Evolutionary conservation across 2,329 filamentous ascomycete genomes (phyloP), one percentile per base, ranked within the genome.

Genomic region (Phialemoniopsis sp.): DNA sequence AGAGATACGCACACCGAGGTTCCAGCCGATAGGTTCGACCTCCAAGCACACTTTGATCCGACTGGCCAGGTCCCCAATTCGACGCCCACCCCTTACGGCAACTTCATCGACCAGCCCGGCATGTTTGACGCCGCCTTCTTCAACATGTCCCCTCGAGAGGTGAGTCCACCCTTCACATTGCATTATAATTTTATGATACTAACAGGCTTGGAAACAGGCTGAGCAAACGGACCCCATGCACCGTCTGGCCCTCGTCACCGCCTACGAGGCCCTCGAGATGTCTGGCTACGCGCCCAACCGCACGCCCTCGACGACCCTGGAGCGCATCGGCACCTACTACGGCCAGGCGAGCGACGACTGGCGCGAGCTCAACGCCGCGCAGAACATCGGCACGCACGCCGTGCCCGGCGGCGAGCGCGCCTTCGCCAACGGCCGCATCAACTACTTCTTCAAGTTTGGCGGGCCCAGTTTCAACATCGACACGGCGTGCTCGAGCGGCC

Each of bases 121-220:
- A 66, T 83, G 10, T 90, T 91, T 48, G 87, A 91, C 52, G 77
- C 84, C 2, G 70, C 77, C 1, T 89, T 91, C 67, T 91, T 91
- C 72, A 87, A 87, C 58, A 89, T 91, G 73, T 89, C 85, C 29
- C 85, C 87, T 2, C 76, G 82, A 44, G 87, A 91, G 60, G 86
- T 86, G 10, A 26, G 6, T 10, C n/a, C n/a, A n/a, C n/a, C n/a
- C n/a, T n/a, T n/a, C n/a, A n/a, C n/a, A n/a, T n/a, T n/a, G n/a
- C n/a, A n/a, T n/a, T n/a, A n/a, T n/a, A n/a, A n/a, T n/a, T n/a
- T n/a, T n/a, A n/a, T n/a, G n/a, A n/a, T n/a, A n/a, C n/a, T n/a
- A n/a, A n/a, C n/a, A n/a, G n/a, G n/a, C n/a, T n/a, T n/a, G n/a
- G n/a, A n/a, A n/a, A n/a, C n/a, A n/a, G n/a, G n/a, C n/a, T n/a